phyloP scores from a whole-genome alignment of 1,284 basidiomycete species.

The Fomitopsis palustris region DNA sequence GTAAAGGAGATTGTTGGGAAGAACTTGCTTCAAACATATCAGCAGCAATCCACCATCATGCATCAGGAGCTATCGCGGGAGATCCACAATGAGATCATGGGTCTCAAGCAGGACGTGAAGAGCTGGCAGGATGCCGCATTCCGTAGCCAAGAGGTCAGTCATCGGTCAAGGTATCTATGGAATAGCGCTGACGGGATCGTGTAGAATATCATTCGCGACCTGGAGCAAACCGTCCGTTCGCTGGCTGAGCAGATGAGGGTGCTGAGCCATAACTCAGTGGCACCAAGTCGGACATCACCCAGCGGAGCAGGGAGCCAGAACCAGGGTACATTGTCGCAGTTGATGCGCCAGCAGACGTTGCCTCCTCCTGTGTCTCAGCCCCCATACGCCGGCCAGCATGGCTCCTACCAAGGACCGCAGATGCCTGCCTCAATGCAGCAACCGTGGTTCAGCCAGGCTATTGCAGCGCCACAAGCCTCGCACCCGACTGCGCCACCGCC shows the following conservation, averaged over 20 bases:
- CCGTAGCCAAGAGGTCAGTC: constrained; percentile 68
- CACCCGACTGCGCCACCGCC: constrained; percentile 71
- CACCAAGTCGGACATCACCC: constrained; percentile 43
- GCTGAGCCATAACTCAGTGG: constrained; percentile 50
- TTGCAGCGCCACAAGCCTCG: constrained; percentile 73
- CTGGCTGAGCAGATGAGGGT: constrained; percentile 79
- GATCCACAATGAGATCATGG: constrained; percentile 68
- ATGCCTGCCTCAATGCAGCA: constrained; percentile 42
- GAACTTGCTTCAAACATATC: constrained; percentile 69
- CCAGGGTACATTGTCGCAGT: constrained; percentile 18
- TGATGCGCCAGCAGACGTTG: constrained; percentile 23
- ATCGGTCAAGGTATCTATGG: neutral
- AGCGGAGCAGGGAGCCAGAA: constrained; percentile 19
- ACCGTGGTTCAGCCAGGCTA: constrained; percentile 51
- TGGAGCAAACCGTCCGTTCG: constrained; percentile 69
- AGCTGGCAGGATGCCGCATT: constrained; percentile 75
- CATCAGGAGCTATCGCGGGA: constrained; percentile 76
- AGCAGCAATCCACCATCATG: constrained; percentile 64
- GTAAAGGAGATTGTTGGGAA: constrained; percentile 76
- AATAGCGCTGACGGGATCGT: neutral
- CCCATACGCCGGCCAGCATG: constrained; percentile 16
- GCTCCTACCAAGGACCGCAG: constrained; percentile 18
- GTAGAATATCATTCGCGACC: constrained; percentile 69
- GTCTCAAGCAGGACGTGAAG: constrained; percentile 71
- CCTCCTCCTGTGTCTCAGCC: constrained; percentile 22